phyloP scores from a whole-genome alignment of 352 stramenopile species.

The Albugo laibachii region DNA sequence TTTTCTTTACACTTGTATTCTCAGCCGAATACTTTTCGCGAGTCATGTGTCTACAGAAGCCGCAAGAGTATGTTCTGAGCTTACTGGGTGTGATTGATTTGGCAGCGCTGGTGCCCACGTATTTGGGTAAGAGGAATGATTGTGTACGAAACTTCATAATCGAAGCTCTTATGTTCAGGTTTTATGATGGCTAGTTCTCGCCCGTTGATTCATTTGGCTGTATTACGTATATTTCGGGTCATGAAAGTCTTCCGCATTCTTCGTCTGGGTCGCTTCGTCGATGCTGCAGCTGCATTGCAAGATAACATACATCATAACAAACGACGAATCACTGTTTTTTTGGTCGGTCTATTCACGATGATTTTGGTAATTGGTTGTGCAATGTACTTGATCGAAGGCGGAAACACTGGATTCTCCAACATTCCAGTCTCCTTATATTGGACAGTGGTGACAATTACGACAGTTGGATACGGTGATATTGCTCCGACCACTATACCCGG shows the following conservation, averaged over 20 bases:
- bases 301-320: slow-evolving; percentile 72
- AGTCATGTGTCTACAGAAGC: slow-evolving; percentile 34
- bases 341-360: slow-evolving; percentile 48
- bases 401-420: slow-evolving; percentile 58
- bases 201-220: slow-evolving; percentile 43
- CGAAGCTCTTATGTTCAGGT: neutral
- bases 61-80: slow-evolving; percentile 39
- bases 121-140: slow-evolving; percentile 21
- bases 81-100: slow-evolving; percentile 60
- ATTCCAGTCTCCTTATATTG: slow-evolving; percentile 77
- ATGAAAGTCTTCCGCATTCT: slow-evolving; percentile 63
- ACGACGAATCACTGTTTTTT: slow-evolving; percentile 51
- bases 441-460: slow-evolving; percentile 78
- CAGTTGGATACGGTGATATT: slow-evolving; percentile 74
- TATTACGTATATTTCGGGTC: slow-evolving; percentile 60
- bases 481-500: slow-evolving; percentile 57
- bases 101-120: slow-evolving; percentile 56
- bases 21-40: slow-evolving; percentile 55
- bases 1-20: slow-evolving; percentile 65
- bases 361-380: slow-evolving; percentile 62
- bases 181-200: slow-evolving; percentile 37
- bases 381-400: slow-evolving; percentile 71
- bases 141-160: neutral
- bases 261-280: slow-evolving; percentile 47
- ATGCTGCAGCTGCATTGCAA: slow-evolving; percentile 38